Evolutionary conservation across 139 green algal genomes (phyloP).

Genomic region (Chlorella vulgaris): DNA sequence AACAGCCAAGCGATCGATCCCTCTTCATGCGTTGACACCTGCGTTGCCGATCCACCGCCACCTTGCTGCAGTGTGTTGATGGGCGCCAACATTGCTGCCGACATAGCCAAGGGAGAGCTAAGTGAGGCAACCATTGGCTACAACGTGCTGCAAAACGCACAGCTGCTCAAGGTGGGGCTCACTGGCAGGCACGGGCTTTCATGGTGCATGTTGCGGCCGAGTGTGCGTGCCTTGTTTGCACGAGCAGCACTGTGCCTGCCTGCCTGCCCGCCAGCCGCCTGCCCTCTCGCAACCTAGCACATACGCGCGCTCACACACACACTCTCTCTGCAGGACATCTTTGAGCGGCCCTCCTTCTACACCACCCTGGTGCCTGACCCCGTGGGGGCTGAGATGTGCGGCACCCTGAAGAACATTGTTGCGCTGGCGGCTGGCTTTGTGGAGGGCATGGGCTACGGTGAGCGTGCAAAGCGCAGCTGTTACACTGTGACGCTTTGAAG

Average conservation of each 20-base stretch:
- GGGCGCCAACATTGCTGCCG: conserved; percentile 79
- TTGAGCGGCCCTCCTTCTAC: conserved; percentile 66
- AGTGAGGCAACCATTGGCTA: conserved; percentile 80
- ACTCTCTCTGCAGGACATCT: conserved; percentile 53
- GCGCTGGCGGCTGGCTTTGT: conserved; percentile 75
- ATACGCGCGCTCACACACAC: not conserved
- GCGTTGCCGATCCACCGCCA: not conserved
- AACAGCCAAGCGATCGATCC: too few species aligned
- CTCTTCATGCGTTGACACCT: too few species aligned
- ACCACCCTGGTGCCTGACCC: conserved; percentile 64
- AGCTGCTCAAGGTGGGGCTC: conserved; percentile 44
- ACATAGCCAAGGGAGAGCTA: conserved; percentile 61
- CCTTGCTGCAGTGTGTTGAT: conserved; percentile 64
- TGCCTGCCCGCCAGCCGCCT: too few species aligned
- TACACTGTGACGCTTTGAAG: not conserved
- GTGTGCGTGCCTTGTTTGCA: too few species aligned
- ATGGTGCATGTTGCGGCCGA: too few species aligned
- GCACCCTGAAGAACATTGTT: conserved; percentile 87
- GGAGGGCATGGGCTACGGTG: conserved; percentile 67
- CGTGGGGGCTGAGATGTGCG: conserved; percentile 75
- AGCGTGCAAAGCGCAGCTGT: too few species aligned
- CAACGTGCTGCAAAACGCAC: conserved; percentile 53
- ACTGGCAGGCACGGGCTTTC: too few species aligned
- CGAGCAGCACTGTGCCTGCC: too few species aligned
- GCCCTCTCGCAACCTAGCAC: too few species aligned